Evolutionary conservation across 2,329 filamentous ascomycete genomes (phyloP).

Genomic region (Aspergillus sp.): DNA sequence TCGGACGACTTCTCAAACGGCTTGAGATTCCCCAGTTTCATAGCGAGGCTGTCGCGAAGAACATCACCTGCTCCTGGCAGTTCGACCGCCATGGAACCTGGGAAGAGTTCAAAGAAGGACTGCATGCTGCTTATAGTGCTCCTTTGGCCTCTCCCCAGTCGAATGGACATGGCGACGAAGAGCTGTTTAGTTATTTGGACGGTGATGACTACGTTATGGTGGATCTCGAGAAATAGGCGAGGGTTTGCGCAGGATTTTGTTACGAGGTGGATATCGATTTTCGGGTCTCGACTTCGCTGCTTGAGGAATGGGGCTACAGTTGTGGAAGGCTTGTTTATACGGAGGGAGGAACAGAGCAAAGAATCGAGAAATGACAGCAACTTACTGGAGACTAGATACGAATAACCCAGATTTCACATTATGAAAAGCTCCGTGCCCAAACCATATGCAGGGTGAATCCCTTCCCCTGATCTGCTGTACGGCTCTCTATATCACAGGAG

Average conservation of each 20-base stretch:
- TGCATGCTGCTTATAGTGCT: slow-evolving; percentile 6
- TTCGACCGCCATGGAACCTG: slow-evolving; percentile 7
- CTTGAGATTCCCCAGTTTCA: slow-evolving; percentile 15
- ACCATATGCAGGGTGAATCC: slow-evolving; percentile 7
- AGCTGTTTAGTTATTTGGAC: too few relatives aligned
- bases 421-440: slow-evolving; percentile 10
- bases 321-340: not conserved
- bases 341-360: too few relatives aligned
- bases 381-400: slow-evolving; percentile 3
- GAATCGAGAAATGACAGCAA: slow-evolving; percentile 3
- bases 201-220: too few relatives aligned
- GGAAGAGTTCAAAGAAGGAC: slow-evolving; percentile 8
- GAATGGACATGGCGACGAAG: too few relatives aligned
- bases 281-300: too few relatives aligned
- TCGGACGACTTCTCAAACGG: slow-evolving; percentile 15
- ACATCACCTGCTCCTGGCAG: slow-evolving; percentile 14
- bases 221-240: too few relatives aligned
- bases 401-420: slow-evolving; percentile 7
- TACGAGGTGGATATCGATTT: too few relatives aligned
- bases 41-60: slow-evolving; percentile 11
- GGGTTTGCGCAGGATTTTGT: too few relatives aligned
- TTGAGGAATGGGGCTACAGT: too few relatives aligned
- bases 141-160: not conserved
- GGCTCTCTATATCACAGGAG: slow-evolving; percentile 18
- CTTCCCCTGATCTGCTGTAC: slow-evolving; percentile 14